Evolutionary conservation across 306 rosid species (phyloP).

Genomic region (Dryas octopetala): DNA sequence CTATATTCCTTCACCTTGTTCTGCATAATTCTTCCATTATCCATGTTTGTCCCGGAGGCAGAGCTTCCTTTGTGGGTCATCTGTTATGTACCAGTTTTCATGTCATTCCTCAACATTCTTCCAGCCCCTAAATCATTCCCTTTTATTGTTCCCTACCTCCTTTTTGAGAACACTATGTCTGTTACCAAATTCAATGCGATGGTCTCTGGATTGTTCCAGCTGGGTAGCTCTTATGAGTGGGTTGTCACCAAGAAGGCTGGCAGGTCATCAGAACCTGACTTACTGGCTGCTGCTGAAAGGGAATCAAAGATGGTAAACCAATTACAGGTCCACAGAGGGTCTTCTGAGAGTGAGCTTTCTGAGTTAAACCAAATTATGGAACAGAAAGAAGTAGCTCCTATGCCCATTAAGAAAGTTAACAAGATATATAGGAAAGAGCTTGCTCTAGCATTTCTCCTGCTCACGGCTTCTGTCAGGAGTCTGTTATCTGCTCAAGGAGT

Average conservation of each 20-base stretch:
- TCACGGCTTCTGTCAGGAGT: constrained; percentile 83
- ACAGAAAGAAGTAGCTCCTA: constrained; percentile 42
- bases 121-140: constrained; percentile 95
- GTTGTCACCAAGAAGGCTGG: constrained; percentile 92
- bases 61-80: constrained; percentile 94
- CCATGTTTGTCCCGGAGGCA: constrained; percentile 97
- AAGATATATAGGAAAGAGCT: constrained; percentile 83
- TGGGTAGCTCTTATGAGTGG: constrained; percentile 98
- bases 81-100: constrained; percentile 83
- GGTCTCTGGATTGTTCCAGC: constrained; percentile 90
- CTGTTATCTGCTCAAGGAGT: constrained; percentile 91
- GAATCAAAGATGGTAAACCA: constrained; percentile 57
- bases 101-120: constrained; percentile 90
- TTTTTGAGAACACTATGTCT: constrained; percentile 94
- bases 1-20: constrained; percentile 93
- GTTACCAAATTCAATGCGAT: constrained; percentile 96
- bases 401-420: constrained; percentile 59
- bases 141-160: constrained; percentile 87
- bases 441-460: constrained; percentile 80
- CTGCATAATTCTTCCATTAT: constrained; percentile 91
- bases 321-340: constrained; percentile 57
- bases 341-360: constrained; percentile 71
- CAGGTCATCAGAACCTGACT: constrained; percentile 82
- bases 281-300: constrained; percentile 69
- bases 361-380: constrained; percentile 55